Base-by-base conservation (phyloP, 2,329 filamentous ascomycete genomes). In the Fusarium devonianum region DNA sequence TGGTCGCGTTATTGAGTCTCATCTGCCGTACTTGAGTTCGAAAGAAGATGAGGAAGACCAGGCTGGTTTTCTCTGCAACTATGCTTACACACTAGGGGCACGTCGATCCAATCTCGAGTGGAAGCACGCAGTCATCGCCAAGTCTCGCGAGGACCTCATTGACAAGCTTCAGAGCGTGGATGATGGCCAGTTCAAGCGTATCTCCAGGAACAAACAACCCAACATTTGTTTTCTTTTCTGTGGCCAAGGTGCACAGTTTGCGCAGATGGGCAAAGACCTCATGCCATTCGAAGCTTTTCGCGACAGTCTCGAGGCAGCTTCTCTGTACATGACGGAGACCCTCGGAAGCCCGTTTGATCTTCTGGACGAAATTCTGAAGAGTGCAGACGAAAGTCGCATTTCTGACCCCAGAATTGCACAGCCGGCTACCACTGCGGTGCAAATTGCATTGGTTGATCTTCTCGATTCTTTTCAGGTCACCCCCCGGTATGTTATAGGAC, bases 51-150 rank as follows among this genome's bases (percentile, higher is more conserved):
- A 5, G 32, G 39, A 8, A 14, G 14, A 18, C 4, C 37, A 63
- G 2, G 7, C 14, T 0, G 43, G 56, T 1, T 60, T 71, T n/a
- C 55, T 78, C 22, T 57, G 66, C 22, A 58, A 78, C 45, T 75
- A 79, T 36, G 70, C 76, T 3, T 80, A 79, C 53, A 80, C 78
- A 1, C 66, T 79, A 12, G 68, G 65, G 17, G 74, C 70, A 25
- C 75, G 78, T 3, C 73, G 78, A 11, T 78, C 78, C 0, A 65
- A 56, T 6, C 53, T 80, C 11, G 72, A 75, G 43, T 79, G 75
- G 73, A 78, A 71, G 41, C 56, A 67, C 3, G 69, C 70, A 3
- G 54, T 75, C 3, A 66, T 76, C 22, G 74, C 75, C 4, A 62
- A 56, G 8, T 72, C 70, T 3, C 42, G 52, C 1, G 36, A 57